Conservation (phyloP, 305 asterid species). For the Fraxinus greggii region DNA sequence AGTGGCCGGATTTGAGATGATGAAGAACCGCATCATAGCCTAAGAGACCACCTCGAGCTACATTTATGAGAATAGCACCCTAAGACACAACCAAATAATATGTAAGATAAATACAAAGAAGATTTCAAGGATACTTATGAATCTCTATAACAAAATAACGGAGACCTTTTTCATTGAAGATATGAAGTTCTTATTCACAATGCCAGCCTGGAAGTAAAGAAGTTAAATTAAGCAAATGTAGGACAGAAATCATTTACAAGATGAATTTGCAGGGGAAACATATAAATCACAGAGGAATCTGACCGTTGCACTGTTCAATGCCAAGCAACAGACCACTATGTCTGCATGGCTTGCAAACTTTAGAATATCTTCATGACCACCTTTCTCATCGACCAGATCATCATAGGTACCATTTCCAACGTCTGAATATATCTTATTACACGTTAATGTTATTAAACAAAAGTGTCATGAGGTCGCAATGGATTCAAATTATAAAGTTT, state of each 20-base stretch:
- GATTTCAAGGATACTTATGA: background rate
- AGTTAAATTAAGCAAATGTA: conserved; percentile 10
- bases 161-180: conserved; percentile 90
- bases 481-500: conserved; percentile 4
- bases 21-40: conserved; percentile 66
- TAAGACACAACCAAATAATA: conserved; percentile 23
- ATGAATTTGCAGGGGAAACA: background rate
- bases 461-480: background rate
- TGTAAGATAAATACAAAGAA: background rate
- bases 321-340: conserved; percentile 81
- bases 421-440: conserved; percentile 25
- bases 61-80: conserved; percentile 76
- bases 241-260: background rate
- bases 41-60: conserved; percentile 88
- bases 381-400: conserved; percentile 79
- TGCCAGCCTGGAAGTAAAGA: conserved; percentile 61
- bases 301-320: conserved; percentile 78
- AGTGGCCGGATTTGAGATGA: conserved; percentile 70
- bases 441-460: conserved; percentile 13
- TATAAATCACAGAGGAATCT: conserved; percentile 12
- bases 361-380: conserved; percentile 62
- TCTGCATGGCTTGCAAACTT: conserved; percentile 76
- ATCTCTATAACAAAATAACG: background rate
- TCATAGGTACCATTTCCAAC: conserved; percentile 30
- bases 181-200: conserved; percentile 60